These are phyloP conservation scores for Bertia moriformis DNA, from an alignment of 2,329 filamentous ascomycete species.

Conservation along the genomic window DNA sequence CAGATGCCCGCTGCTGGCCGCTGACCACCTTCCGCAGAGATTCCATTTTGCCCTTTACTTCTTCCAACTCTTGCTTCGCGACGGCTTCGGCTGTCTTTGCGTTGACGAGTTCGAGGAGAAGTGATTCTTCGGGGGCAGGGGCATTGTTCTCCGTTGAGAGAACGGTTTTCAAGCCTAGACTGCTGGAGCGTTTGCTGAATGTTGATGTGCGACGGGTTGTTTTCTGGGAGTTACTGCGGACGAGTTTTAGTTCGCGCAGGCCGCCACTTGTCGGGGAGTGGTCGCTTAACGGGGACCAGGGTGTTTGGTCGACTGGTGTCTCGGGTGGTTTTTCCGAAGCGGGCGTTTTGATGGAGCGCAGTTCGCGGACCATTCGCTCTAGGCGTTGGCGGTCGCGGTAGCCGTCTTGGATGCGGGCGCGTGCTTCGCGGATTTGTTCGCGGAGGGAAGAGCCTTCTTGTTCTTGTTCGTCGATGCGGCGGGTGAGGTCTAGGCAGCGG, in stretches of 20 bases:
- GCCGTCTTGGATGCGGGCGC: constrained; percentile 60
- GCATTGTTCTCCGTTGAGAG: constrained; percentile 28
- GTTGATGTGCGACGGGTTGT: too few species aligned
- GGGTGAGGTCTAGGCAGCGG: constrained; percentile 54
- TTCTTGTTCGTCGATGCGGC: constrained; percentile 61
- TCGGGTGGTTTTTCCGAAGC: constrained; percentile 14
- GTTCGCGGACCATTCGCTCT: constrained; percentile 62
- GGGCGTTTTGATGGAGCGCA: constrained; percentile 40
- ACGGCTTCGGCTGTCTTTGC: constrained; percentile 43
- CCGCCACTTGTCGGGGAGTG: constrained; percentile 15
- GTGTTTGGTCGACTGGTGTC: constrained; percentile 2
- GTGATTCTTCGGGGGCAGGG: constrained; percentile 28
- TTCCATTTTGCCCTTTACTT: constrained; percentile 36
- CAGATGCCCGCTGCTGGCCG: constrained; percentile 4
- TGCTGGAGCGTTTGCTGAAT: constrained; percentile 28
- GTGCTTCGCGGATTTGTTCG: constrained; percentile 69
- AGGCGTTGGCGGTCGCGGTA: constrained; percentile 75
- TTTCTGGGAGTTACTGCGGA: constrained; percentile 20
- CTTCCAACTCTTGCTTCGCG: constrained; percentile 40
- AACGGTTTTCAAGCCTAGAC: constrained; percentile 29
- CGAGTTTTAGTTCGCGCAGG: constrained; percentile 41
- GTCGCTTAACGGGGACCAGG: constrained; percentile 12
- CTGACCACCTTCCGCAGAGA: constrained; percentile 29
- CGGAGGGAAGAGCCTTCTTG: constrained; percentile 54
- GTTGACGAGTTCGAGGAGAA: constrained; percentile 39